Conservation (phyloP, 2,329 filamentous ascomycete genomes). For the Domatiomyces catenatus region DNA sequence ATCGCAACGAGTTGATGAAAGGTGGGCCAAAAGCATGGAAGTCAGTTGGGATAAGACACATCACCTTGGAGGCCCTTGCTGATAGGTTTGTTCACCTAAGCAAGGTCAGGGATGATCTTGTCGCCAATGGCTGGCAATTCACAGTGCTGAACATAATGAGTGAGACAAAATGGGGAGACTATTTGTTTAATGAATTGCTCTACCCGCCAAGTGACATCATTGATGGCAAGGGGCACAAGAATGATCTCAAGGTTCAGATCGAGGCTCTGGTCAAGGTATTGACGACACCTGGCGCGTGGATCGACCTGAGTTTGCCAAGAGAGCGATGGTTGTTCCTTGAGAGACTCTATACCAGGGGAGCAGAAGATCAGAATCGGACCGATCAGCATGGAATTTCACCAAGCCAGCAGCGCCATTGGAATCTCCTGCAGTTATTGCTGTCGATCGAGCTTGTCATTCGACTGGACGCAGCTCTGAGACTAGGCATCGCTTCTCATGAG, state of each 20-base stretch:
- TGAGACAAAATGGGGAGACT: constrained; percentile 20
- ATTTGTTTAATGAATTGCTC: constrained; percentile 26
- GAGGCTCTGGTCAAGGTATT: constrained; percentile 29
- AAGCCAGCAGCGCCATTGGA: constrained; percentile 31
- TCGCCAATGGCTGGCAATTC: constrained; percentile 19
- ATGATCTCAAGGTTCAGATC: constrained; percentile 32
- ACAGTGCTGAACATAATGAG: constrained; percentile 25
- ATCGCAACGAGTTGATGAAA: constrained; percentile 24
- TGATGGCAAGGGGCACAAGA: constrained; percentile 16
- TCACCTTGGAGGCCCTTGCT: constrained; percentile 21
- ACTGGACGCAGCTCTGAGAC: constrained; percentile 33
- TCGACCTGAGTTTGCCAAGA: constrained; percentile 32
- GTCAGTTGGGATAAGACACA: constrained; percentile 26
- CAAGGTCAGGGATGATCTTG: constrained; percentile 22
- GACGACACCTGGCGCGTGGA: constrained; percentile 30
- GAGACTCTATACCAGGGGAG: constrained; percentile 28
- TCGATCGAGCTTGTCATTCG: constrained; percentile 40
- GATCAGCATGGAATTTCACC: constrained; percentile 19
- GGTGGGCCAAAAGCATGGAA: constrained; percentile 28
- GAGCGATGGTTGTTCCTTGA: constrained; percentile 33
- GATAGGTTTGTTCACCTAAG: constrained; percentile 23
- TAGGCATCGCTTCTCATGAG: constrained; percentile 27
- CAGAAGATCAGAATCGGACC: constrained; percentile 20
- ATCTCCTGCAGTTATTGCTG: constrained; percentile 40
- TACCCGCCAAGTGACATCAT: constrained; percentile 22